Evolutionary conservation across 2,329 filamentous ascomycete species (phyloP).

Genomic region (Sporothrix pallida): DNA sequence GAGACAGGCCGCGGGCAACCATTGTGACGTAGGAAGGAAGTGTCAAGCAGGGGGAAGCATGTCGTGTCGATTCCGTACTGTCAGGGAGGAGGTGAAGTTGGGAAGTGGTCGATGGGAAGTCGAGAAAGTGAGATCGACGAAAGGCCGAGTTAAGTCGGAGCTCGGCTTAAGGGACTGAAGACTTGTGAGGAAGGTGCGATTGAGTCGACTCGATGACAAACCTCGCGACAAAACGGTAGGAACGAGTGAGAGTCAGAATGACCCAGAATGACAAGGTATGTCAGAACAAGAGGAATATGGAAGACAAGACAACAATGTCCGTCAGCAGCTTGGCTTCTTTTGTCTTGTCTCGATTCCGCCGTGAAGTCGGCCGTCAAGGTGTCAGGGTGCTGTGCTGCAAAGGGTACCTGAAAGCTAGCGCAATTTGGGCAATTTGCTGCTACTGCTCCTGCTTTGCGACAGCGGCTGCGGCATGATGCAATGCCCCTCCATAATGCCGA

Average conservation of each 20-base stretch:
- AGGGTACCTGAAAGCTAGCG: neutral
- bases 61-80: constrained; percentile 4
- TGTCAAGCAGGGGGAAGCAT: neutral
- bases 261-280: no score
- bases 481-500: constrained; percentile 34
- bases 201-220: no score
- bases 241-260: no score
- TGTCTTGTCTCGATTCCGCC: neutral
- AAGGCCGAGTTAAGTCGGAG: neutral
- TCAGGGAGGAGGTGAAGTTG: constrained; percentile 1
- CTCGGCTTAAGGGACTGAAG: neutral
- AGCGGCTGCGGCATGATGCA: constrained; percentile 35
- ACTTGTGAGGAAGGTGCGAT: neutral
- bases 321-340: no score
- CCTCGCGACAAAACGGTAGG: no score
- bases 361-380: no score
- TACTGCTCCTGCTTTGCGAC: neutral
- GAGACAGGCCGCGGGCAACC: constrained; percentile 35
- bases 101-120: neutral
- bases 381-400: no score
- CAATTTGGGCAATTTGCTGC: neutral
- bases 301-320: no score
- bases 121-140: neutral
- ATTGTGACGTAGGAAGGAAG: constrained; percentile 26
- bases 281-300: no score